These are phyloP conservation scores for Ballota nigra DNA, from an alignment of 257 asterid species.

Conservation along the genomic window DNA sequence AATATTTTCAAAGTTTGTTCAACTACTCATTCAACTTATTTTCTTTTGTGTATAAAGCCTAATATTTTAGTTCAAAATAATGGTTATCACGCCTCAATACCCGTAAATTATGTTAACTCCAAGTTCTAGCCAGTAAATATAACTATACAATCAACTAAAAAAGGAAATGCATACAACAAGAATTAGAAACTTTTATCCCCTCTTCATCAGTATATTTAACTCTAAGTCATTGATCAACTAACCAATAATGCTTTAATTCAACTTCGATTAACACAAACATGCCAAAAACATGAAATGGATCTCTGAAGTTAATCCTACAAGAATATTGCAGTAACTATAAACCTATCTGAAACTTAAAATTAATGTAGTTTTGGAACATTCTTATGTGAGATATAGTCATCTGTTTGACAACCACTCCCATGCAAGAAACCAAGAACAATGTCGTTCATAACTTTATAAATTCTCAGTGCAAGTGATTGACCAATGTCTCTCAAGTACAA, in stretches of 20 bases:
- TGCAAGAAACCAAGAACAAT: no score
- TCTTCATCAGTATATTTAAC: slow-evolving; percentile 1
- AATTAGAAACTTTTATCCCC: neutral
- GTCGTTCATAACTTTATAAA: no score
- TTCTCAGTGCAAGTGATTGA: neutral
- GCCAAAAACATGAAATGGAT: slow-evolving; percentile 1
- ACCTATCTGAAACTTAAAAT: neutral
- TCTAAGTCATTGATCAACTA: neutral
- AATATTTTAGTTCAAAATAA: neutral
- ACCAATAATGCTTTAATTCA: neutral
- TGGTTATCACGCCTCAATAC: no score
- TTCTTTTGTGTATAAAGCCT: neutral
- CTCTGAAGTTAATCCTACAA: neutral
- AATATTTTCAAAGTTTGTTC: no score
- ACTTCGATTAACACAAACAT: neutral
- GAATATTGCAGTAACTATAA: neutral
- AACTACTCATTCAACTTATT: no score
- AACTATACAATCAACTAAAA: no score
- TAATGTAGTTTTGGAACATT: neutral
- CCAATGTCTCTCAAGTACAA: neutral
- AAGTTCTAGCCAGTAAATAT: no score
- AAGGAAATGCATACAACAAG: neutral
- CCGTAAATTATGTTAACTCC: no score
- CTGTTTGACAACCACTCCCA: no score
- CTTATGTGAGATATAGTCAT: neutral